phyloP scores from a whole-genome alignment of 495 filamentous ascomycete species.

The Daldinia grandis region DNA sequence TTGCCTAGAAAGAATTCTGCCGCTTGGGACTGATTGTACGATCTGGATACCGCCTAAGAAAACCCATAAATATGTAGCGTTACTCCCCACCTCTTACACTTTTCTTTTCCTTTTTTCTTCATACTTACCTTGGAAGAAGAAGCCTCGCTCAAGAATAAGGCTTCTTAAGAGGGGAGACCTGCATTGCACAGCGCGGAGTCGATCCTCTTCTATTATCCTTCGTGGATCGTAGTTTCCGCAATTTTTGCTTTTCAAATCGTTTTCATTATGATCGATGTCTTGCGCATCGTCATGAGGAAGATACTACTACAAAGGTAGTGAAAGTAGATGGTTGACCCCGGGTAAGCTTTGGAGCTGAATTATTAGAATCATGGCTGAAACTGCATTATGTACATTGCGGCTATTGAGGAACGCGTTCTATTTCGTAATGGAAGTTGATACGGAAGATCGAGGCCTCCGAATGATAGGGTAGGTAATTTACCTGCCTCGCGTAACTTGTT shows the following conservation, averaged over 20 bases:
- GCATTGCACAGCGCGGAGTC: conserved; percentile 82
- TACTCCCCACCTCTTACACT: not conserved
- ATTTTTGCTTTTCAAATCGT: conserved; percentile 41
- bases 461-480: too few relatives aligned
- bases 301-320: not conserved
- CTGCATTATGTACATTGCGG: too few relatives aligned
- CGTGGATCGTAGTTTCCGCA: conserved; percentile 65
- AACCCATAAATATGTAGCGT: conserved; percentile 1
- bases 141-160: conserved; percentile 68
- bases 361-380: too few relatives aligned
- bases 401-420: too few relatives aligned
- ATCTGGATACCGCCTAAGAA: not conserved
- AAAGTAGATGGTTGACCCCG: too few relatives aligned
- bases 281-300: conserved; percentile 28
- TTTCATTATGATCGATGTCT: conserved; percentile 29
- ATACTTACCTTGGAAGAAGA: conserved; percentile 80
- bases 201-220: conserved; percentile 72
- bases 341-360: too few relatives aligned
- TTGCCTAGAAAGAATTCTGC: not conserved
- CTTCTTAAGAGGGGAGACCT: conserved; percentile 70
- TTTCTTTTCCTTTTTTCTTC: conserved; percentile 58
- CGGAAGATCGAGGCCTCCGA: too few relatives aligned
- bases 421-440: too few relatives aligned
- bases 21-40: conserved; percentile 42
- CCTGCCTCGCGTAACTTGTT: too few relatives aligned